A percentile compares a stretch with the other conserved stretches of the same genome.
Evolutionary conservation across 352 stramenopile species (phyloP).

Genomic region (Phytophthora syringae): DNA sequence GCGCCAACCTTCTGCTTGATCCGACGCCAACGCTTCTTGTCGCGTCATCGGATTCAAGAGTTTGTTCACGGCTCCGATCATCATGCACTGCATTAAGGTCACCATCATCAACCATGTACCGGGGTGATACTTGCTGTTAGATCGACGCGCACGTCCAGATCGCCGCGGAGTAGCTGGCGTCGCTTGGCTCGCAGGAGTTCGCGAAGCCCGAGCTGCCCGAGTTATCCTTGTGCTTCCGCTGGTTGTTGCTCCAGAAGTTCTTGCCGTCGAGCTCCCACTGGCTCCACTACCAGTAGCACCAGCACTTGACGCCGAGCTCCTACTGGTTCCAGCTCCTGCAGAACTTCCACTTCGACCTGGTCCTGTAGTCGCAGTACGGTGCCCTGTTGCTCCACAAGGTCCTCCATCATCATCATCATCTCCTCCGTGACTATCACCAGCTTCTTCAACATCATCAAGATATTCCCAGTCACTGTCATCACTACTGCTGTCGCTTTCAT

Average conservation of each 20-base stretch:
- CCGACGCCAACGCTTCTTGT: constrained; percentile 7
- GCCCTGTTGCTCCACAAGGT: neutral
- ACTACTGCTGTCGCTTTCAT: neutral
- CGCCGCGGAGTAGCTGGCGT: neutral
- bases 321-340: neutral
- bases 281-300: too few species aligned
- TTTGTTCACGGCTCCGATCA: constrained; percentile 16
- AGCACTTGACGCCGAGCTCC: too few species aligned
- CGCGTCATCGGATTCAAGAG: constrained; percentile 3
- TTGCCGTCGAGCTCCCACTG: too few species aligned
- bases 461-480: constrained; percentile 16
- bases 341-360: neutral
- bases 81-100: constrained; percentile 14
- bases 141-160: neutral
- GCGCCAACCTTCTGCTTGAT: constrained; percentile 12
- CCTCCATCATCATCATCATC: neutral
- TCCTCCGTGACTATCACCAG: too few species aligned
- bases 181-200: too few species aligned
- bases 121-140: neutral
- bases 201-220: too few species aligned
- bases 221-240: too few species aligned
- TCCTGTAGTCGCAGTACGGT: neutral
- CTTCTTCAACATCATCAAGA: neutral
- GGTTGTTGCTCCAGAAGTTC: too few species aligned
- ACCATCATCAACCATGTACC: too few species aligned